Evolutionary conservation across 768 basidiomycete species (phyloP), one percentile per base, ranked within the genome.

Genomic region (Auriculariales sp.): DNA sequence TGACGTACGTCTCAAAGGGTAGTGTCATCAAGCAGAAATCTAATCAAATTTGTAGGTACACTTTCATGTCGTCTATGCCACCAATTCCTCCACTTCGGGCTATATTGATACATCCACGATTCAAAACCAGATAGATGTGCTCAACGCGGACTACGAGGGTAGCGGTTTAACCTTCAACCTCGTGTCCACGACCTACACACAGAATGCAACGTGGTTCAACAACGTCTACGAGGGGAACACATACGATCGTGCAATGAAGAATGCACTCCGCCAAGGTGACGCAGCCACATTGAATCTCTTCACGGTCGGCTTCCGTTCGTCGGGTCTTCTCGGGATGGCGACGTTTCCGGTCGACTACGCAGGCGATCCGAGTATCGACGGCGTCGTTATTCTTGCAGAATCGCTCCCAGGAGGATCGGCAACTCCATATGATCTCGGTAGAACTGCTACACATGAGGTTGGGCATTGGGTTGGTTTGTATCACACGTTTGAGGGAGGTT

Each of bases 131-230:
- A 74, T 77, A 53, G 52, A 50, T 12, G 66, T 64, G 17, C 51
- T 74, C 49, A 74, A 74, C 55, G 28, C 50, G 4, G 72, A 65
- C 34, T 76, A 71, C 55, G 52, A 62, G 3, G 33, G 48, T 24
- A 53, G 62, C n/a, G 67, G 68, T 14, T 61, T 71, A 49, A 59
- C 61, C 44, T 76, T 66, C 62, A 56, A 48, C 2, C 69, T 74
- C 36, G 68, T 62, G 10, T 57, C 59, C 34, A 73, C 68, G 17
- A 63, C 61, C 46, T 69, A 67, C 46, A 75, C 69, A 3, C 54
- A 62, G 52, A 75, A 72, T 55, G 46, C 65, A 19, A 57, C 65
- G 51, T 77, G 73, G 75, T 77, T 73, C 64, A 66, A 64, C 56
- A 62, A 63, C n/a, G 71, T 61, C 49, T 68, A 63, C 4, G 70